Evolutionary conservation across 306 rosid species (phyloP).

Genomic region (Astragalus membranaceus): DNA sequence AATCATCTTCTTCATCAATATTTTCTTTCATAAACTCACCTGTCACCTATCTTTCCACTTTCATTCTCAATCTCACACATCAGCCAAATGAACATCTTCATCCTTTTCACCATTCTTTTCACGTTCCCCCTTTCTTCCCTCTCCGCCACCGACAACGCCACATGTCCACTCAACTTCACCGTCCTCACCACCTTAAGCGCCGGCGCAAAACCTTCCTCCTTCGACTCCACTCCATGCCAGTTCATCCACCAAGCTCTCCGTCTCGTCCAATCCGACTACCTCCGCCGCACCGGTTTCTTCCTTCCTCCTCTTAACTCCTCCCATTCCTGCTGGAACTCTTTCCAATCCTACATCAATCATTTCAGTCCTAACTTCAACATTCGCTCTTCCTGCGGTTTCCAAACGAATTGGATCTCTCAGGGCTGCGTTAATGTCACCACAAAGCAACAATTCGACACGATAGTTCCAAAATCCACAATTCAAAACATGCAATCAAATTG

Average conservation of each 20-base stretch:
- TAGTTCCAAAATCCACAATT: conserved; percentile 6
- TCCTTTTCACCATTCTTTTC: background rate
- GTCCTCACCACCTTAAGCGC: conserved; percentile 34
- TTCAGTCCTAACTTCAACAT: conserved; percentile 16
- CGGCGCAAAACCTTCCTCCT: background rate
- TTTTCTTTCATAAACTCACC: background rate
- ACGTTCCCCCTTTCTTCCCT: background rate
- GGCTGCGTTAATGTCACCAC: conserved; percentile 74
- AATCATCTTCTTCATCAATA: background rate
- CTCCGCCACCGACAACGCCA: background rate
- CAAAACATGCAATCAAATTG: conserved; percentile 25
- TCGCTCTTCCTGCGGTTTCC: conserved; percentile 23
- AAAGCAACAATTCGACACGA: conserved; percentile 33
- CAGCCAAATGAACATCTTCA: background rate
- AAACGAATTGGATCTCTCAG: conserved; percentile 21
- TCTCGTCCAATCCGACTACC: conserved; percentile 54
- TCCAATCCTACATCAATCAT: conserved; percentile 24
- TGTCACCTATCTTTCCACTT: background rate
- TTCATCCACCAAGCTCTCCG: conserved; percentile 49
- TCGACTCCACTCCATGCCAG: conserved; percentile 35
- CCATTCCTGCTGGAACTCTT: conserved; percentile 1
- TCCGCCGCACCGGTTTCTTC: conserved; percentile 42
- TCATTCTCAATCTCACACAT: background rate
- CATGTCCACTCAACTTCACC: conserved; percentile 72
- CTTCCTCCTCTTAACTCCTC: conserved; percentile 28